Percentiles rank a stretch among this genome's conserved stretches.
These are phyloP conservation scores for Didymella lethalis DNA, from an alignment of 2,329 filamentous ascomycete species.

Conservation along the genomic window DNA sequence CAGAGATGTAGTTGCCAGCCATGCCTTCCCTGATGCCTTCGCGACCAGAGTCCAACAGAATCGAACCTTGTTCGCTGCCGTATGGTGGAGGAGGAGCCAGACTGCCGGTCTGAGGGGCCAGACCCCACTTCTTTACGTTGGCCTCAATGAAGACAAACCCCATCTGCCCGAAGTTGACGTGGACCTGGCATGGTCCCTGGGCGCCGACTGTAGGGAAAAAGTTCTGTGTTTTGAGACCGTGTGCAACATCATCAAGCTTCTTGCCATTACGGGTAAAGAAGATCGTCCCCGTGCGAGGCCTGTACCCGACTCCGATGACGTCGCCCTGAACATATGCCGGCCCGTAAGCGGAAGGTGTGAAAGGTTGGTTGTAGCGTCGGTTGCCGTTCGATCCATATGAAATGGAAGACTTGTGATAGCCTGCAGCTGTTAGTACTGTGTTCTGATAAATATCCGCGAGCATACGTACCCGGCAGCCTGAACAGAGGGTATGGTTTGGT, in stretches of 20 bases:
- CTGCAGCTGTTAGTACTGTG: conserved; percentile 56
- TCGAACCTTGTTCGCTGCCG: conserved; percentile 95
- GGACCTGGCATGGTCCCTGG: conserved; percentile 88
- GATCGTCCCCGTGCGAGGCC: conserved; percentile 89
- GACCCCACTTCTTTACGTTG: conserved; percentile 99
- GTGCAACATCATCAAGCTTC: conserved; percentile 91
- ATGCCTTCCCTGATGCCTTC: conserved; percentile 63
- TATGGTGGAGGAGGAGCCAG: conserved; percentile 95
- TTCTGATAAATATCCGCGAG: not conserved
- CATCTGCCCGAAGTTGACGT: conserved; percentile 97
- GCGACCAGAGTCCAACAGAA: conserved; percentile 83
- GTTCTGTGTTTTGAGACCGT: conserved; percentile 92
- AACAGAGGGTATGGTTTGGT: conserved; percentile 98
- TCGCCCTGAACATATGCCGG: conserved; percentile 90
- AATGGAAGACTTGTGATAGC: conserved; percentile 90
- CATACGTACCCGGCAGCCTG: conserved; percentile 79
- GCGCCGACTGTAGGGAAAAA: conserved; percentile 98
- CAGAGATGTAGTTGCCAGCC: conserved; percentile 57
- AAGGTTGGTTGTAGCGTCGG: conserved; percentile 92
- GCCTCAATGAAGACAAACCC: conserved; percentile 99
- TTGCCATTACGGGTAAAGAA: conserved; percentile 99
- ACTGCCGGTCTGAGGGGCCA: conserved; percentile 94
- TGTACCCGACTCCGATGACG: conserved; percentile 93
- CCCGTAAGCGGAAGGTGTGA: conserved; percentile 79
- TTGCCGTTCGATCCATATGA: conserved; percentile 89